Evolutionary conservation across 768 basidiomycete species (phyloP), one percentile per base, ranked within the genome.

Genomic region (Tremella yokohamensis): DNA sequence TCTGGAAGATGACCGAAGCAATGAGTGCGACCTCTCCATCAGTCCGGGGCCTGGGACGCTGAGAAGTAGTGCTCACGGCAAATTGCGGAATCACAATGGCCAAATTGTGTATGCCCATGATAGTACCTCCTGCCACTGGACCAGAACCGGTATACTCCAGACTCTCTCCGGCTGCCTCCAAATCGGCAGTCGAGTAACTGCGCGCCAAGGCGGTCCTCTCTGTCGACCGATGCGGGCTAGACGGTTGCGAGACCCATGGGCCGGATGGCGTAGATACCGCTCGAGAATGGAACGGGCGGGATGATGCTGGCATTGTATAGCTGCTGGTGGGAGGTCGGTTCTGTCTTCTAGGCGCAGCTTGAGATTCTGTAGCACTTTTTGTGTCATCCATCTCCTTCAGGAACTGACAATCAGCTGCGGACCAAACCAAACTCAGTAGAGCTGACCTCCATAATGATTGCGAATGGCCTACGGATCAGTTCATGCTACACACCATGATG

Each of bases 71-170:
- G 82, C 90, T 65, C 72, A 93, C 92, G 53, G 93, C 82, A 72
- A 97, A 88, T 66, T 97, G 93, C 19, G 93, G 93, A 78, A 90
- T 85, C 24, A 97, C 93, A 59, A 97, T 91, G 3, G 93, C 89
- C 16, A 97, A 80, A 72, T 97, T 97, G 71, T 97, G 93, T 40
- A 97, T 91, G 2, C 93, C 93, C 40, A 96, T 82, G 39, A 94
- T 85, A 1, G 93, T 96, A 8, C 92, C 92, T 16, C 91, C 92
- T 1, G 88, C 86, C 48, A 87, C 80, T 11, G 76, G 77, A 22
- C 75, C 76, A 0, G 60, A 61, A 15, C 73, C 73, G 0, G 70
- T 73, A 62, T 75, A 75, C 50, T 75, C 73, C 50, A 76, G 60
- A 47, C 60, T 59, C 13, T 78, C 73, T 20, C 68, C 71, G 2